Evolutionary conservation across 306 rosid genomes (phyloP).

Genomic region (Macrotyloma uniflorum): DNA sequence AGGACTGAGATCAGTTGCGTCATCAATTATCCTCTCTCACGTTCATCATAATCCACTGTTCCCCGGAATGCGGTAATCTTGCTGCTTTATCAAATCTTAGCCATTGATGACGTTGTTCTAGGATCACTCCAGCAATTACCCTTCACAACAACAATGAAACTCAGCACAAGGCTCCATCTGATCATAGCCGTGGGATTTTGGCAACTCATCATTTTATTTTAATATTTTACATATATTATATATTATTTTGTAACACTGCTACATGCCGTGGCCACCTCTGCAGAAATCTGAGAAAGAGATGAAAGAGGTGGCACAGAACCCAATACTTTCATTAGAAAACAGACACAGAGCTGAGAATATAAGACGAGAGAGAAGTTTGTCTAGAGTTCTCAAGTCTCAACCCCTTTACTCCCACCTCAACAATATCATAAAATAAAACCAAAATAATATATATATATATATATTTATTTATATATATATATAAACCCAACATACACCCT

Average conservation of each 20-base stretch:
- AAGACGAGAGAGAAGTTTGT: conserved; percentile 52
- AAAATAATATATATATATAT: not conserved
- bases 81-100: not conserved
- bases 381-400: conserved; percentile 40
- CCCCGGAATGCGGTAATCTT: not conserved
- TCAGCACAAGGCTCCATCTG: not conserved
- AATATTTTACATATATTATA: not conserved
- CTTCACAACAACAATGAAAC: too few species aligned
- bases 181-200: conserved; percentile 28
- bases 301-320: conserved; percentile 71
- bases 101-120: conserved; percentile 5
- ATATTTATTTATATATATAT: not conserved
- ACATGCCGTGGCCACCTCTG: conserved; percentile 75
- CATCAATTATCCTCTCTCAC: not conserved
- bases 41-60: conserved; percentile 2
- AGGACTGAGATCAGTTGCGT: not conserved
- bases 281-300: conserved; percentile 65
- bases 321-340: conserved; percentile 64
- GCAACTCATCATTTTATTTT: not conserved
- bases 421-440: not conserved
- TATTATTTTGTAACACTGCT: not conserved
- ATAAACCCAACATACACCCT: not conserved
- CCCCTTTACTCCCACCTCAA: conserved; percentile 21
- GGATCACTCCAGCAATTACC: too few species aligned
- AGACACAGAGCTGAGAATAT: conserved; percentile 59